Conservation (phyloP, 2,329 filamentous ascomycete species). For the Exophiala spinifera region DNA sequence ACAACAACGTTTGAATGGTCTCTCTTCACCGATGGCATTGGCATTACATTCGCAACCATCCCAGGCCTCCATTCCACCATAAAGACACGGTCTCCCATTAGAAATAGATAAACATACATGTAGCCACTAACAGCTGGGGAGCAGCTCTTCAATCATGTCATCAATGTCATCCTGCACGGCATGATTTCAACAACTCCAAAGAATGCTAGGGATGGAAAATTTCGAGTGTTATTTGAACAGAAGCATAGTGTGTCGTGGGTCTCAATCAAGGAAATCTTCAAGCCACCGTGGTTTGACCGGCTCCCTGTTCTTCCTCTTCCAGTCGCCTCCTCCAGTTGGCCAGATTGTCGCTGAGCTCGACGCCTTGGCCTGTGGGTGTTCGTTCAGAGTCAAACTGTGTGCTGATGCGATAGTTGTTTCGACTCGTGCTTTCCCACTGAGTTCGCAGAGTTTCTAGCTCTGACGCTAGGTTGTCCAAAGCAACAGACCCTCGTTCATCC, state of each 20-base stretch:
- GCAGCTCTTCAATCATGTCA: neutral
- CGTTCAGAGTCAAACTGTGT: conserved; percentile 84
- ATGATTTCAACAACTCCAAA: conserved; percentile 1
- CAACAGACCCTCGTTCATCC: conserved; percentile 61
- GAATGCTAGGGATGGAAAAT: neutral
- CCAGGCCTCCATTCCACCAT: neutral
- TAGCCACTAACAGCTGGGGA: neutral
- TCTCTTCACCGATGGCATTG: neutral
- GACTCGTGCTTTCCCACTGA: conserved; percentile 95
- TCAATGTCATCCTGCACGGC: conserved; percentile 1
- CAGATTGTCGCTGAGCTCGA: conserved; percentile 64
- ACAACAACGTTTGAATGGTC: too few species aligned
- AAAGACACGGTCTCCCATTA: neutral
- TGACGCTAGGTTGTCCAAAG: conserved; percentile 84
- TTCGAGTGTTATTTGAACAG: conserved; percentile 7
- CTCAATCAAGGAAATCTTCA: conserved; percentile 1
- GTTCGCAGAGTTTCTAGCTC: conserved; percentile 86
- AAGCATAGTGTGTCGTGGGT: neutral
- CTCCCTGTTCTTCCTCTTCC: conserved; percentile 53
- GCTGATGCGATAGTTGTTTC: conserved; percentile 88
- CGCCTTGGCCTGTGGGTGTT: conserved; percentile 46
- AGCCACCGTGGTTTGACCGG: conserved; percentile 11
- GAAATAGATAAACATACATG: neutral
- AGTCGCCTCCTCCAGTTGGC: conserved; percentile 78
- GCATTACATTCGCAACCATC: neutral